A percentile compares a stretch with the other conserved stretches of the same genome.
Conservation (phyloP, 495 filamentous ascomycete species). For the Aspergillus haitiensis region DNA sequence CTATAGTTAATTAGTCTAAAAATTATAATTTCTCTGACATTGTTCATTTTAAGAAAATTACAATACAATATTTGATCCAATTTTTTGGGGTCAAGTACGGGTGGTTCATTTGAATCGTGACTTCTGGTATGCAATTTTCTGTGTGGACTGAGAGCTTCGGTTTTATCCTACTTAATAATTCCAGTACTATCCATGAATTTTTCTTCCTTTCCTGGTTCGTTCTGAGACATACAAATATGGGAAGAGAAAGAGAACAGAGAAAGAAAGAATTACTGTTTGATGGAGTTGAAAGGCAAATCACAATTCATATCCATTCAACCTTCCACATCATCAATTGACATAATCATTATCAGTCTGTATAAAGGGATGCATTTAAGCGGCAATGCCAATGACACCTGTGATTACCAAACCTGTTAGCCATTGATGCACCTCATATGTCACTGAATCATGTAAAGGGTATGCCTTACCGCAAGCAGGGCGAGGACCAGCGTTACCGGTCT, state of each 20-base stretch:
- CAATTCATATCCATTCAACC: slow-evolving; percentile 8
- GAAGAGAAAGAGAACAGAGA: no score
- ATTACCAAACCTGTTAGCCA: slow-evolving; percentile 2
- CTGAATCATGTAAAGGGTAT: not conserved
- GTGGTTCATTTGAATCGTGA: no score
- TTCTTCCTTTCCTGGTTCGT: no score
- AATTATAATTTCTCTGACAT: not conserved
- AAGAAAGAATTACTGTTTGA: not conserved
- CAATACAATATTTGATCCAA: no score
- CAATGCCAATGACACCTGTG: slow-evolving; percentile 85
- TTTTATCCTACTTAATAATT: no score
- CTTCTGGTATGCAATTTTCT: no score
- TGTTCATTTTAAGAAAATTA: no score
- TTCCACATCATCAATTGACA: slow-evolving; percentile 18
- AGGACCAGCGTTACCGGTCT: slow-evolving; percentile 91
- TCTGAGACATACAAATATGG: no score
- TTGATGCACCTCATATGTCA: not conserved
- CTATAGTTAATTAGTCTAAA: not conserved
- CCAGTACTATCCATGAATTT: no score
- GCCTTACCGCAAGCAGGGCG: slow-evolving; percentile 88
- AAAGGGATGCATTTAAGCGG: slow-evolving; percentile 42
- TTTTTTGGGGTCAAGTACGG: no score
- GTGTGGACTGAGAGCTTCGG: no score
- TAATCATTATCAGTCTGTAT: slow-evolving; percentile 17
- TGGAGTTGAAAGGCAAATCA: not conserved